A percentile compares a stretch with the other conserved stretches of the same genome.
Evolutionary conservation across 192 early-diverging fungal species (phyloP).

Genomic region (Podila verticillata): DNA sequence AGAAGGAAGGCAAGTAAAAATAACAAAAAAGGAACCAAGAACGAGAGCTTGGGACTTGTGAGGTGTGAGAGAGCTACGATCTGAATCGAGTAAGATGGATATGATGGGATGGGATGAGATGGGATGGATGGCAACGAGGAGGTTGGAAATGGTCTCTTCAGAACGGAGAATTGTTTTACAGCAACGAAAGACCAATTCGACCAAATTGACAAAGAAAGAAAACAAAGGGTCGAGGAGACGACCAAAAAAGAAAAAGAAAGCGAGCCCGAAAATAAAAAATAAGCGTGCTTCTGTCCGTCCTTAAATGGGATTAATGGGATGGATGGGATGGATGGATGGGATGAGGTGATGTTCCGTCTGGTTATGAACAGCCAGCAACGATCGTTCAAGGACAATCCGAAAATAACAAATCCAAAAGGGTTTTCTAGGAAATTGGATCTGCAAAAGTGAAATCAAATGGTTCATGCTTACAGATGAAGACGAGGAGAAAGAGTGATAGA

Average conservation of each 20-base stretch:
- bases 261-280: slow-evolving; percentile 1
- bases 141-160: no score
- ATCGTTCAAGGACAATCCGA: no score
- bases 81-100: not conserved
- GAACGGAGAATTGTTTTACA: no score
- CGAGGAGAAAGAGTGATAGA: no score
- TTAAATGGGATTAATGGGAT: no score
- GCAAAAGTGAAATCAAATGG: no score
- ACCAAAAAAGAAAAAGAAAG: not conserved
- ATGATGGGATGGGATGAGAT: not conserved
- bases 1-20: not conserved
- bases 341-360: not conserved
- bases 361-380: not conserved
- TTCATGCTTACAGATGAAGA: no score
- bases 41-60: not conserved
- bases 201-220: not conserved
- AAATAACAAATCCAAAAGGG: no score
- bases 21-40: not conserved
- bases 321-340: no score
- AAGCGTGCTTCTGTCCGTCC: no score
- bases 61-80: not conserved
- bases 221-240: not conserved
- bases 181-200: no score
- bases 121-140: not conserved
- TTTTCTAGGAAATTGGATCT: no score